phyloP scores from a whole-genome alignment of 208 protist genomes.

The Trypanosoma melophagium region DNA sequence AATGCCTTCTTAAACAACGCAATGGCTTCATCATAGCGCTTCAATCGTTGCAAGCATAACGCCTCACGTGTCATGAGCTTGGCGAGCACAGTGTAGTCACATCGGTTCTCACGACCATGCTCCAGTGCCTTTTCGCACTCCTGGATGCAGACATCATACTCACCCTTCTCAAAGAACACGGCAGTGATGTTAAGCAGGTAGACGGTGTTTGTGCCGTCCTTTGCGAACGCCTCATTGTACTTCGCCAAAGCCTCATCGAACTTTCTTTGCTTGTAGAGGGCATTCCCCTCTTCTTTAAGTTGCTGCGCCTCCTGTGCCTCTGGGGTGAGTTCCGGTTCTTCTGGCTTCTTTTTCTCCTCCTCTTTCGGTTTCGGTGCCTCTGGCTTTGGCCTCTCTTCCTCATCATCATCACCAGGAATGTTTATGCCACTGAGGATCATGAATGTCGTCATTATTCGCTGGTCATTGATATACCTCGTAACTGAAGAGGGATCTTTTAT shows the following conservation, averaged over 20 bases:
- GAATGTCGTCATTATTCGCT: constrained; percentile 84
- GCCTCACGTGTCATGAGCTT: constrained; percentile 92
- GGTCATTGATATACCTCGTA: constrained; percentile 76
- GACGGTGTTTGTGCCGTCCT: constrained; percentile 86
- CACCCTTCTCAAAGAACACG: constrained; percentile 93
- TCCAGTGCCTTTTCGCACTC: constrained; percentile 90
- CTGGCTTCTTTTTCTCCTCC: constrained; percentile 29
- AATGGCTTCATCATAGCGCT: constrained; percentile 87
- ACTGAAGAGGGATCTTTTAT: constrained; percentile 71
- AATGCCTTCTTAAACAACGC: constrained; percentile 88
- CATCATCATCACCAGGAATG: constrained; percentile 70
- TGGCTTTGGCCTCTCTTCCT: constrained; percentile 39
- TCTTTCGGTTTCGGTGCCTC: constrained; percentile 34
- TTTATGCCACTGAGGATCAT: constrained; percentile 81
- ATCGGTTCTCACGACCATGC: constrained; percentile 80
- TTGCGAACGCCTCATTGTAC: constrained; percentile 83
- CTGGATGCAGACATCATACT: constrained; percentile 92
- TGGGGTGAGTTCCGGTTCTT: constrained; percentile 37
- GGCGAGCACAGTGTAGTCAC: constrained; percentile 92
- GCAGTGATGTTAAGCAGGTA: constrained; percentile 91
- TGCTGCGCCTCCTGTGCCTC: constrained; percentile 66
- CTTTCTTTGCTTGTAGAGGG: constrained; percentile 92
- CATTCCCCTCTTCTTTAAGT: constrained; percentile 94
- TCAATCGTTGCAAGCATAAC: constrained; percentile 82
- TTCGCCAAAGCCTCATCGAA: constrained; percentile 93